Evolutionary conservation across 495 filamentous ascomycete species (phyloP), one percentile per base, ranked within the genome.

Genomic region (Aspergillus asperescens): DNA sequence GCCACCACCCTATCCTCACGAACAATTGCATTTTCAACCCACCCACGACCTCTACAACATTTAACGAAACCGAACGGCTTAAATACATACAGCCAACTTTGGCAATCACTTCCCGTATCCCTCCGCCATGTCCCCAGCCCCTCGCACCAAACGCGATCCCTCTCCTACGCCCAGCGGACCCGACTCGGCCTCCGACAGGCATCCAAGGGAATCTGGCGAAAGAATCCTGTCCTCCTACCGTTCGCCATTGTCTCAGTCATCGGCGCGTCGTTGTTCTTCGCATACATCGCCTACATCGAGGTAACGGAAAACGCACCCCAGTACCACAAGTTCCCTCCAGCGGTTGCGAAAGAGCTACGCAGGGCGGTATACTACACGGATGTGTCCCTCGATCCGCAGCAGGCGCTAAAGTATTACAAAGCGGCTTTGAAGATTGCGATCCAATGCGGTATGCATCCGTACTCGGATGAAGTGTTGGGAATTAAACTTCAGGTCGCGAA

Each of bases 331-430:
- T 97, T 85, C 70, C 93, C 93, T 1, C 78, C 84, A 28, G 78
- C 84, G 9, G 85, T 97, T 24, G 86, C 89, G 7, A 81, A 85
- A 42, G 77, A 85, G 41, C 77, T 99, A 10, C 89, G 93, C n/a
- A 80, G 81, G 38, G 93, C 88, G 0, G 73, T 97, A 13, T 96
- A 89, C 69, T 95, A 87, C 69, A 87, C 82, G 60, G 87, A 96
- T 60, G 78, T 83, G 56, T 69, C 79, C 25, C 71, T 83, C 7
- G 81, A 93, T 35, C 81, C 86, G n/a, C 69, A 80, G 41, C 75
- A 81, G 42, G 90, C 93, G 2, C 68, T 94, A 32, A 84, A 86
- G 48, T 86, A 89, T 67, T 97, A 95, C 66, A 81, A 80, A 52
- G 74, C 83, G 41, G 93, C 92, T 2, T 66, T 97, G 35, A 70